Evolutionary conservation across 2,329 filamentous ascomycete genomes (phyloP), one percentile per base, ranked within the genome.

Genomic region (Cryphonectria japonica): DNA sequence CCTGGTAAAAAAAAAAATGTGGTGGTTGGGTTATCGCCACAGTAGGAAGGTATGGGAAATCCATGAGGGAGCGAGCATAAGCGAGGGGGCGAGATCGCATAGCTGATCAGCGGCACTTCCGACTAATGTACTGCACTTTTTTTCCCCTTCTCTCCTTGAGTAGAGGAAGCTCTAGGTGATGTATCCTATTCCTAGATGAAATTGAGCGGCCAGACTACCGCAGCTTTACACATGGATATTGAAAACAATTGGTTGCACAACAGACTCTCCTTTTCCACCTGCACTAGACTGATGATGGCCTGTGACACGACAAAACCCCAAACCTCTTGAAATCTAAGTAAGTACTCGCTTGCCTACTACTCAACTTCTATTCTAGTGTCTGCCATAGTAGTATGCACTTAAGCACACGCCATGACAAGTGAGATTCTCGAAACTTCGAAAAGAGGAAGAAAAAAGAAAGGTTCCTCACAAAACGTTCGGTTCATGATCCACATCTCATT

Each of bases 401-500:
- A 39, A 26, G 1, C 37, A 11, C 11, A 39, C 8, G 26, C 26
- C 52, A 29, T 16, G 6, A 39, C n/a, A 14, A 59, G 26, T 26
- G 26, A 2, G 3, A 19, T 32, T 59, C 54, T 16, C 26, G 54
- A 59, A 59, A 22, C 11, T 59, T 59, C 54, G 26, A 59, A 26
- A 54, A 22, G 14, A 22, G 19, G 11, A 9, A 46, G 6, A 46
- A n/a, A 26, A 54, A 7, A 1, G 52, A 54, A 54, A 29, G 26
- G 26, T 26, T 34, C 34, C 34, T 34, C 34, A 34, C 34, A 34
- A 34, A 34, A 34, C 1, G 59, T 37, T n/a, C 19, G 46, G 46
- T 50, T n/a, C 7, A 22, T 37, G 59, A 39, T 64, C 61, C 61
- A 64, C 61, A 39, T 64, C 61, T 64, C 37, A 64, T 64, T 64